Evolutionary conservation across 495 filamentous ascomycete species (phyloP).

Genomic region (Paragyromitra xinjiangensis): DNA sequence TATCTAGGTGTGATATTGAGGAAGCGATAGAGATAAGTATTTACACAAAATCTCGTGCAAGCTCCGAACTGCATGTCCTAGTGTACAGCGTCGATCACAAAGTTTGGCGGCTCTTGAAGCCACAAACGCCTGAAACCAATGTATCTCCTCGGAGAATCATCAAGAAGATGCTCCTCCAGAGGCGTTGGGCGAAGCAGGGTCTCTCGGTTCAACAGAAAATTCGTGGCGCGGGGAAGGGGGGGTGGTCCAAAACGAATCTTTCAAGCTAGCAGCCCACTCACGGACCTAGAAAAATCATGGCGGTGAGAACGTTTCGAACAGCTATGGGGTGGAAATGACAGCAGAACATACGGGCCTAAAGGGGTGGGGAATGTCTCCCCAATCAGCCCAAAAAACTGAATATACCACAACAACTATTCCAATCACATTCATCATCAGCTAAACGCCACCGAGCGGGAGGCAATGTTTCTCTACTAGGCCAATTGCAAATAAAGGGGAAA

Average conservation of each 20-base stretch:
- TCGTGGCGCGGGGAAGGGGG: conserved; percentile 20
- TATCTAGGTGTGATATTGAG: background rate
- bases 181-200: conserved; percentile 6
- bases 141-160: background rate
- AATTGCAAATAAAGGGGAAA: conserved; percentile 20
- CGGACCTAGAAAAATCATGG: conserved; percentile 29
- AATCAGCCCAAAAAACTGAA: conserved; percentile 80
- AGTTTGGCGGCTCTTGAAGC: background rate
- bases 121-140: background rate
- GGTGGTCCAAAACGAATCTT: conserved; percentile 42
- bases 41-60: conserved; percentile 11
- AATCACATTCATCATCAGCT: conserved; percentile 27
- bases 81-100: background rate
- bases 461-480: conserved; percentile 8
- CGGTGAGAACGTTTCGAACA: conserved; percentile 19
- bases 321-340: background rate
- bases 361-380: conserved; percentile 68
- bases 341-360: conserved; percentile 67
- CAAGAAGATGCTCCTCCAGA: conserved; percentile 3
- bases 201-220: background rate
- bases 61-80: background rate
- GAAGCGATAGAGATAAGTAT: conserved; percentile 17
- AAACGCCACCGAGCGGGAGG: conserved; percentile 27
- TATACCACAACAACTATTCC: conserved; percentile 73
- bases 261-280: conserved; percentile 38